Percentiles rank a stretch among this genome's conserved stretches.
Conservation (phyloP, 2,329 filamentous ascomycete genomes). For the Exophiala phaeomuriformis region DNA sequence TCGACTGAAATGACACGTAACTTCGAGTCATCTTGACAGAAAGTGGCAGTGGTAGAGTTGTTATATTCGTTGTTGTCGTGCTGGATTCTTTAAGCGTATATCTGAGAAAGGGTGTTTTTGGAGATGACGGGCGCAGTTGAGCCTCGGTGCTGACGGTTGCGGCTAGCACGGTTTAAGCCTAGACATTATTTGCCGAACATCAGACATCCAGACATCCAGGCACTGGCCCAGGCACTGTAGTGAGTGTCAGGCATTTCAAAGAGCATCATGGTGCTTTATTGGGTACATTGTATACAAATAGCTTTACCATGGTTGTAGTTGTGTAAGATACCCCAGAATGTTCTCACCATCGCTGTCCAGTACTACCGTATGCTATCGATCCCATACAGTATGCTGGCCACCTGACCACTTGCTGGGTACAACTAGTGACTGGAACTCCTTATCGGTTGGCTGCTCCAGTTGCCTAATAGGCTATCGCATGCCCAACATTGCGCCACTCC, state of each 20-base stretch:
- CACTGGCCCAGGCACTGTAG: not conserved
- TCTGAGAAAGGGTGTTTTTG: constrained; percentile 21
- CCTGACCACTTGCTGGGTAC: too few relatives aligned
- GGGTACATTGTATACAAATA: too few relatives aligned
- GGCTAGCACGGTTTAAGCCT: constrained; percentile 5
- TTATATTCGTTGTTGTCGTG: constrained; percentile 24
- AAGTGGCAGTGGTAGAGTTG: constrained; percentile 13
- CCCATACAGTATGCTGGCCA: too few relatives aligned
- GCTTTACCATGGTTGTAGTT: too few relatives aligned
- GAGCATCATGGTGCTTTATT: too few relatives aligned
- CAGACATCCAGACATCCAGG: not conserved
- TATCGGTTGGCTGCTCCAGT: not conserved
- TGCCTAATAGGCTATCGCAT: not conserved
- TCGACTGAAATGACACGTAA: not conserved
- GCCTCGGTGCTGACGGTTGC: constrained; percentile 15
- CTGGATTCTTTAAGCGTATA: constrained; percentile 27
- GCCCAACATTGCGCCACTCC: not conserved
- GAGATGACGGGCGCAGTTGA: not conserved
- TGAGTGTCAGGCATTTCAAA: not conserved
- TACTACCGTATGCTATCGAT: too few relatives aligned
- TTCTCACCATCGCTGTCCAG: too few relatives aligned
- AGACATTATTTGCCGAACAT: not conserved
- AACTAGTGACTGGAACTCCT: too few relatives aligned
- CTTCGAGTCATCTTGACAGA: constrained; percentile 16
- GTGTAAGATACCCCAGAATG: too few relatives aligned